Conservation (phyloP, 192 early-diverging fungal genomes). For the Entophlyctis luteolus region DNA sequence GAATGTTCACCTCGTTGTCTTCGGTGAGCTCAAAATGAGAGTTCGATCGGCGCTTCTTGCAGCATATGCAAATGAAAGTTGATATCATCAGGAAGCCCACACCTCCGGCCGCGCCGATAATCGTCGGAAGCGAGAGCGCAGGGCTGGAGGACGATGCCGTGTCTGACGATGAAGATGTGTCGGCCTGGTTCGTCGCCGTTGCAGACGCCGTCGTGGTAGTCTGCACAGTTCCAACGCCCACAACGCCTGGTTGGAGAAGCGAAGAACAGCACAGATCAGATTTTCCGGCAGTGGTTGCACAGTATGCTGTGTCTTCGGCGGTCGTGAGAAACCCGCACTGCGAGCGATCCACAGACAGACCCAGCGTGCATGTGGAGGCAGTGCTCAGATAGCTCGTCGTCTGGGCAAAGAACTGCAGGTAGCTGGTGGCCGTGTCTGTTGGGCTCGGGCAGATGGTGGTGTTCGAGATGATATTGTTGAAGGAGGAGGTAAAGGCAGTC, state of each 20-base stretch:
- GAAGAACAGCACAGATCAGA: not conserved
- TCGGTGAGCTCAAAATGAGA: not conserved
- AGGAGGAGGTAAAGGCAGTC: not conserved
- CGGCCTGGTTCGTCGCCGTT: not conserved
- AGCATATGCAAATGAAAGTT: not conserved
- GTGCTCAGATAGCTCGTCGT: not conserved
- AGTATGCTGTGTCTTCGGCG: not conserved
- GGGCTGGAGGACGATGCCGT: not conserved
- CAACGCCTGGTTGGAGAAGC: not conserved
- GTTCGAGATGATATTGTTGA: not conserved
- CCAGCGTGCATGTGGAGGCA: not conserved
- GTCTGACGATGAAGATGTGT: not conserved
- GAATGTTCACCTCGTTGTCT: not conserved
- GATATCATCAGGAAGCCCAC: not conserved
- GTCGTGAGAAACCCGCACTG: constrained; percentile 8
- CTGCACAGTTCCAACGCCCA: not conserved
- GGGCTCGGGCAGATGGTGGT: not conserved
- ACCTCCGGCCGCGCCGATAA: not conserved
- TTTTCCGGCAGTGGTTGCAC: not conserved
- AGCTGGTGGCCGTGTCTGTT: not conserved
- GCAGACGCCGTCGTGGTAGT: not conserved
- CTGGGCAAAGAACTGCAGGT: not conserved
- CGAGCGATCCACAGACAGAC: not conserved
- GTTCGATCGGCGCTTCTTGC: not conserved
- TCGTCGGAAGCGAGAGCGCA: not conserved